Evolutionary conservation across 345 rosid genomes (phyloP).

Genomic region (Geranium rotundifolium): DNA sequence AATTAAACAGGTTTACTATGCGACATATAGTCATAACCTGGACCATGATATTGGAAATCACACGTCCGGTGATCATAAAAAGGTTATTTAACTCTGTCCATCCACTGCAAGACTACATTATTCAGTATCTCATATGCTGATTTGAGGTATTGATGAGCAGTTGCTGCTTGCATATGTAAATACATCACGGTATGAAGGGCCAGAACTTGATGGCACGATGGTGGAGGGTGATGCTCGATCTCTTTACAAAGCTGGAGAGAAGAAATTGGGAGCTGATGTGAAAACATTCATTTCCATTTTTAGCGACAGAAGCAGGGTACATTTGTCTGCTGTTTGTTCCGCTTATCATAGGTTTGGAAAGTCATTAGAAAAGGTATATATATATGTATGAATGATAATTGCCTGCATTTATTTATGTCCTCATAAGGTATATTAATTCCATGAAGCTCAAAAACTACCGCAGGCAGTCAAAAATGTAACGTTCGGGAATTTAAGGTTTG

Average conservation of each 20-base stretch:
- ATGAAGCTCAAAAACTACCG: not conserved
- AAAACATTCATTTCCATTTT: slow-evolving; percentile 42
- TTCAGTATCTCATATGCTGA: not conserved
- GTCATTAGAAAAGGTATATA: slow-evolving; percentile 42
- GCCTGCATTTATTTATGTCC: too few relatives aligned
- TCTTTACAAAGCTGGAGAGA: slow-evolving; percentile 60
- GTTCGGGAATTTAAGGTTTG: slow-evolving; percentile 42
- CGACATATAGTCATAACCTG: slow-evolving; percentile 29
- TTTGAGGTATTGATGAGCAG: slow-evolving; percentile 16
- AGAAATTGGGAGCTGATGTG: slow-evolving; percentile 59
- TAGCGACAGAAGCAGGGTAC: slow-evolving; percentile 49
- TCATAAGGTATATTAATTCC: too few relatives aligned
- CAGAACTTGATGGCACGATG: slow-evolving; percentile 27
- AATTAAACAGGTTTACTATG: slow-evolving; percentile 41
- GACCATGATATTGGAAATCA: slow-evolving; percentile 35
- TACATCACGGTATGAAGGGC: slow-evolving; percentile 41
- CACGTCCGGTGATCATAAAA: slow-evolving; percentile 43
- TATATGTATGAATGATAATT: too few relatives aligned
- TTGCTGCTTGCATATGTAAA: slow-evolving; percentile 42
- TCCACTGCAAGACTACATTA: too few relatives aligned
- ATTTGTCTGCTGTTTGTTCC: slow-evolving; percentile 34
- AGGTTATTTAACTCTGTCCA: too few relatives aligned
- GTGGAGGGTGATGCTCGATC: slow-evolving; percentile 41
- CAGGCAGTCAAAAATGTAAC: slow-evolving; percentile 57
- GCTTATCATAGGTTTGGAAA: slow-evolving; percentile 37